Evolutionary conservation across 495 filamentous ascomycete species (phyloP), one percentile per base, ranked within the genome.

Genomic region (Aspergillus olivimuriae): DNA sequence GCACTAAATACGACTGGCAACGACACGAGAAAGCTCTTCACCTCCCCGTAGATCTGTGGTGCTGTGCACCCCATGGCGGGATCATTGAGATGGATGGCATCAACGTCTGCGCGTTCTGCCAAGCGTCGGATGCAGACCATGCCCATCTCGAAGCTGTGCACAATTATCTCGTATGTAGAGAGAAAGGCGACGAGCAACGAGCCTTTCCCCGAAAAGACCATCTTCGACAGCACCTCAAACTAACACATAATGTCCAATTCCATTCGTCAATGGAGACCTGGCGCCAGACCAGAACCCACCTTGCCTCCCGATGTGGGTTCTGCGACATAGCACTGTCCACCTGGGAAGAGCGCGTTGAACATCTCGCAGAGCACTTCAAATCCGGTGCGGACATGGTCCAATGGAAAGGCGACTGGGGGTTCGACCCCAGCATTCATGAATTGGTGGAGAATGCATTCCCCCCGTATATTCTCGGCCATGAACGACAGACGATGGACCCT

Each of bases 121-220:
- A 40, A n/a, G 19, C 34, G 0, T 7, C 34, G 11, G 24, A 45
- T 16, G 20, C 39, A 1, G 48, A 55, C 18, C 14, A 12, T 2
- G 34, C 42, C 2, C 56, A 59, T 36, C 52, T 62, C 44, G 51
- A 69, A 32, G 22, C 24, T 41, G 67, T 63, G 4, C 84, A 89
- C 61, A 81, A 82, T 53, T 78, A 81, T 58, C 66, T 71, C 2
- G 60, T 70, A 17, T 89, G 84, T 49, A 75, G 75, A 40, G 80
- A 83, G 49, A 74, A 79, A 18, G 70, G 78, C 0, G 40, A 73
- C 4, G 72, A 74, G 36, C 74, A 82, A 40, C 74, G 84, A 4
- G 82, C 81, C 1, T 89, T 87, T 55, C 86, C 85, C 47, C 74
- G 85, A 17, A 89, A 88, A 62, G 85, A 89, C 52, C 84, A 89